Conservation (phyloP, 139 green algal genomes). For the Chlamydomonas eustigma region DNA sequence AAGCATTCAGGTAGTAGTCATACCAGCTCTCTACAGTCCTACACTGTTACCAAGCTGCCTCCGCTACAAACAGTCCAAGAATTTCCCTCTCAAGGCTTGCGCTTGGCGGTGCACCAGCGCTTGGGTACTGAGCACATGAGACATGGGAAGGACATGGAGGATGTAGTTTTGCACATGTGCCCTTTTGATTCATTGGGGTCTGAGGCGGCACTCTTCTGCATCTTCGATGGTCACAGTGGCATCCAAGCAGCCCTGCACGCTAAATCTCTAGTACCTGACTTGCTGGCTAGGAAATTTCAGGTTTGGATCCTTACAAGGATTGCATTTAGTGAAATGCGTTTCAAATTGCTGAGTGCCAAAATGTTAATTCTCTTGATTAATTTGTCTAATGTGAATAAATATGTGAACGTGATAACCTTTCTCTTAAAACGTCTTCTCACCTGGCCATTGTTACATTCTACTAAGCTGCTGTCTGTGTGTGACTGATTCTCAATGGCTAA, state of each 20-base stretch:
- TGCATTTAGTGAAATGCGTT: too few relatives aligned
- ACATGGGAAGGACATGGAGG: slow-evolving; percentile 27
- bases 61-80: not conserved
- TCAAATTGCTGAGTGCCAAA: too few relatives aligned
- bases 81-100: not conserved
- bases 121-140: slow-evolving; percentile 38
- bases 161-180: slow-evolving; percentile 39
- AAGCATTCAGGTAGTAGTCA: too few relatives aligned
- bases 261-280: slow-evolving; percentile 13
- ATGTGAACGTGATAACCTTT: not conserved
- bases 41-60: not conserved
- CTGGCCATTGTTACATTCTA: not conserved
- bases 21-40: not conserved
- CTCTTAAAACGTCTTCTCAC: not conserved
- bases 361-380: too few relatives aligned
- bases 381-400: too few relatives aligned
- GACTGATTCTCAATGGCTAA: too few relatives aligned
- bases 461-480: slow-evolving; percentile 3
- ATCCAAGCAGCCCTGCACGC: slow-evolving; percentile 21
- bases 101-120: slow-evolving; percentile 11
- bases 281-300: slow-evolving; percentile 8
- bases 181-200: slow-evolving; percentile 21
- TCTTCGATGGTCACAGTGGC: slow-evolving; percentile 45
- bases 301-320: too few relatives aligned
- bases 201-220: not conserved